Evolutionary conservation across 2,329 filamentous ascomycete species (phyloP), one percentile per base, ranked within the genome.

Genomic region (Pseudomassariella vexata): DNA sequence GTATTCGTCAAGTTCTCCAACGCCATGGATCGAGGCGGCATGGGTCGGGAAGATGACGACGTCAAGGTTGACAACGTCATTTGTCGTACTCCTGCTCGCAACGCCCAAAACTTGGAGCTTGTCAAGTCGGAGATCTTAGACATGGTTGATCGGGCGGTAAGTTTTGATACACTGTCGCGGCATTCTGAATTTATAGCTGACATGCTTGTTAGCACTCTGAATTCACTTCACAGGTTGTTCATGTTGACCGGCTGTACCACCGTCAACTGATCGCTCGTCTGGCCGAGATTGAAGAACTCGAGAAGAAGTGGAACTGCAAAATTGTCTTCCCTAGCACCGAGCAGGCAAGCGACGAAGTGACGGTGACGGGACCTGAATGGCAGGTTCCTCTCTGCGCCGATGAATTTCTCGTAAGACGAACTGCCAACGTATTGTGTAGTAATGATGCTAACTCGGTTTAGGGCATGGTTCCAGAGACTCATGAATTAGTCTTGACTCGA

Each of bases 301-400:
- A 98, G 67, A 94, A 94, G 71, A 95, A 95, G 64, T 96, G 89
- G 83, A 96, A 96, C 60, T 98, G 92, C 79, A 96, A 96, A 68
- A 94, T 98, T 53, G 85, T 88, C 47, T 98, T 98, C 56, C 92
- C 92, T 6, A 95, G 89, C 63, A 96, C 92, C 8, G 92, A 98
- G 59, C 85, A 94, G 61, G 92, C 92, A 15, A 96, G 90, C 56
- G 92, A 98, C 52, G 84, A 94, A 52, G 88, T 98, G 32, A 94
- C 84, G 12, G 88, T 98, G 37, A 95, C 88, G 40, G 92, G 92
- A 5, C 92, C 92, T 30, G 90, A 96, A 65, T 98, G 94, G 75
- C 92, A 96, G 70, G 90, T 98, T 21, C 90, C 92, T 41, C 85
- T 94, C 56, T 94, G 90, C 48, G 88, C 95, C 30, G 92, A 98